A percentile compares a stretch with the other conserved stretches of the same genome.
Conservation (phyloP, 2,329 filamentous ascomycete species). For the Plectosphaerella sp. region DNA sequence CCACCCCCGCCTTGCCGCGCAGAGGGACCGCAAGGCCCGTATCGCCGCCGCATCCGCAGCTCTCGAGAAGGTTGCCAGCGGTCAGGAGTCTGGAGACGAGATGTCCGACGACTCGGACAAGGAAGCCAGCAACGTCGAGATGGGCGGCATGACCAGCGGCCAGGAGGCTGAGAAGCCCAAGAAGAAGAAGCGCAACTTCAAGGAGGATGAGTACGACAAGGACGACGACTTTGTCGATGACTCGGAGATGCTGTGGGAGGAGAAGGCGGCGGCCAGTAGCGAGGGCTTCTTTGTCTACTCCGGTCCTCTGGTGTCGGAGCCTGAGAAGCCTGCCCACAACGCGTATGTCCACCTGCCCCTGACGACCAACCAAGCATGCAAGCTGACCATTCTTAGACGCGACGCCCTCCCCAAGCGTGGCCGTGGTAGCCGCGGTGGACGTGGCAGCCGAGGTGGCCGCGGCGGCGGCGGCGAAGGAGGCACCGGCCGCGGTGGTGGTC, state of each 20-base stretch:
- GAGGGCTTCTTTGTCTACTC: conserved; percentile 99
- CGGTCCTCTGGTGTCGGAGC: conserved; percentile 82
- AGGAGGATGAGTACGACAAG: conserved; percentile 79
- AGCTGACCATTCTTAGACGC: conserved; percentile 42
- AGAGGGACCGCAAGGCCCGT: conserved; percentile 79
- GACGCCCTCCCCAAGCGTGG: conserved; percentile 71
- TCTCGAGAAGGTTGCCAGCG: conserved; percentile 69
- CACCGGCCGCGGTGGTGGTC: conserved; percentile 42
- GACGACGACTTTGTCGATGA: conserved; percentile 88
- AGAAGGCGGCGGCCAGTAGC: conserved; percentile 87
- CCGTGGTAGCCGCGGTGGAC: conserved; percentile 33
- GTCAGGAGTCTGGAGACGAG: conserved; percentile 70
- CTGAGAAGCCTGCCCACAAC: conserved; percentile 60
- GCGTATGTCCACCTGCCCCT: conserved; percentile 36
- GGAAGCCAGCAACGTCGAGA: conserved; percentile 85
- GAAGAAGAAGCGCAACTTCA: conserved; percentile 76
- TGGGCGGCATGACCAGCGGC: conserved; percentile 61
- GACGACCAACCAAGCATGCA: conserved; percentile 1
- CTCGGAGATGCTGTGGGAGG: conserved; percentile 91
- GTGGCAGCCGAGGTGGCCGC: conserved; percentile 41
- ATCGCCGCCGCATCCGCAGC: conserved; percentile 87
- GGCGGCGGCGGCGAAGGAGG: conserved; percentile 46
- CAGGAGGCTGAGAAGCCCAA: conserved; percentile 58
- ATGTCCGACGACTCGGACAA: conserved; percentile 77
- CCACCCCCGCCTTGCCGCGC: conserved; percentile 84